Base-by-base conservation (phyloP, 495 filamentous ascomycete species). In the Aspergillus ostianus region DNA sequence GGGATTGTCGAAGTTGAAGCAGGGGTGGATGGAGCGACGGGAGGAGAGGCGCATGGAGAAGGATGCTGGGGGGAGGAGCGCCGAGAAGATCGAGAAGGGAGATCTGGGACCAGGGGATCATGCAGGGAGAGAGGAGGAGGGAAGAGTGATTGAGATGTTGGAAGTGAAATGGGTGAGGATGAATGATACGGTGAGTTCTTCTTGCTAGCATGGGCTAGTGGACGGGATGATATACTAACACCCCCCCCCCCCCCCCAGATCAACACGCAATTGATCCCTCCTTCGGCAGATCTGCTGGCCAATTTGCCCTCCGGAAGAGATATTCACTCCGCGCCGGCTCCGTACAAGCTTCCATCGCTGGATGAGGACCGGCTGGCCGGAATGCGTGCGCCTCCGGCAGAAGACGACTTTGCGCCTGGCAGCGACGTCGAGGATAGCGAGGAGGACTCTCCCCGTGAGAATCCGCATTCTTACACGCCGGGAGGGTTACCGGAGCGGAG, bases 161-260 rank as follows among this genome's bases (percentile, higher is more conserved):
- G 88, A 96, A 69, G 80, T 78, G 51, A 97, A 96, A 70, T 98
- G 94, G 94, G 82, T 81, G 30, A 91, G 91, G 74, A 85, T 90
- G 76, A 98, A 98, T 71, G 91, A 97, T 75, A 95, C 90, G 15
- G 90, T 96, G 69, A 76, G 88, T 82, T 44, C 18, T 49, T 15
- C 1, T 32, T 32, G 30, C 30, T 6, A 8, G 30, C 7, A 32
- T 32, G 30, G 30, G 8, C 10, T 8, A 32, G 23, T 26, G 13
- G 36, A 41, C 15, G 36, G 10, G 10, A 13, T 13, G 36, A 41
- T 41, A 17, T 41, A 10, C 36, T 41, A 41, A 41, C 36, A 41
- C 36, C 29, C 8, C 46, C 18, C 0, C 56, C 36, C 15, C 36
- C 29, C 8, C 46, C 18, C 0, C 56, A 93, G 91, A 88, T 95